These are phyloP conservation scores for Phoenix dactylifera DNA, from an alignment of 176 grass and related monocot genomes.

Conservation along the genomic window DNA sequence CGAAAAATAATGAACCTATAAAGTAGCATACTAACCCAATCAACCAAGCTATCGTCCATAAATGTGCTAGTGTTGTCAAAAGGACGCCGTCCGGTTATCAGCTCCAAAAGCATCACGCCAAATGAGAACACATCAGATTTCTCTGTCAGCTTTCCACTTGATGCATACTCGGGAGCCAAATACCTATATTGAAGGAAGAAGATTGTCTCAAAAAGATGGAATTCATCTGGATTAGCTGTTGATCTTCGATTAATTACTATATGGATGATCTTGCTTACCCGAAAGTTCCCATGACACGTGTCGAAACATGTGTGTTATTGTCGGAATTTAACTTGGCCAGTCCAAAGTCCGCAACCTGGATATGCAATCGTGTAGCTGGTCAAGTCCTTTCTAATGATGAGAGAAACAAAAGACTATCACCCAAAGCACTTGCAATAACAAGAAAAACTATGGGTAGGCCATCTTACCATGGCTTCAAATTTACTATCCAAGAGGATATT, in stretches of 20 bases:
- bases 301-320: constrained; percentile 48
- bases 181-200: constrained; percentile 9
- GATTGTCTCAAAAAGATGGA: too few relatives aligned
- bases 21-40: constrained; percentile 27
- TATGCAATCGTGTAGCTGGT: background rate
- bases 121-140: constrained; percentile 58
- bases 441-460: background rate
- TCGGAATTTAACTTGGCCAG: constrained; percentile 44
- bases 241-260: background rate
- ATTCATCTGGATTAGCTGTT: too few relatives aligned
- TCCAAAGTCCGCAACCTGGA: constrained; percentile 40
- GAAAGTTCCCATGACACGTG: constrained; percentile 53
- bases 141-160: constrained; percentile 40
- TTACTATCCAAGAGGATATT: constrained; percentile 48
- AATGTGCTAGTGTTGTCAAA: constrained; percentile 18
- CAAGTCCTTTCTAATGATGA: too few relatives aligned
- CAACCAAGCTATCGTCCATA: constrained; percentile 60
- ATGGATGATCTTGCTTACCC: constrained; percentile 3
- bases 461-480: constrained; percentile 37
- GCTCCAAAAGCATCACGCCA: constrained; percentile 58
- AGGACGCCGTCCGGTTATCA: constrained; percentile 37
- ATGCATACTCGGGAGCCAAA: constrained; percentile 43
- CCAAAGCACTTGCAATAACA: background rate
- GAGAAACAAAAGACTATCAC: background rate
- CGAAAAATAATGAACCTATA: too few relatives aligned